Conservation (phyloP, 2,329 filamentous ascomycete species). For the Scytalidium sp. region DNA sequence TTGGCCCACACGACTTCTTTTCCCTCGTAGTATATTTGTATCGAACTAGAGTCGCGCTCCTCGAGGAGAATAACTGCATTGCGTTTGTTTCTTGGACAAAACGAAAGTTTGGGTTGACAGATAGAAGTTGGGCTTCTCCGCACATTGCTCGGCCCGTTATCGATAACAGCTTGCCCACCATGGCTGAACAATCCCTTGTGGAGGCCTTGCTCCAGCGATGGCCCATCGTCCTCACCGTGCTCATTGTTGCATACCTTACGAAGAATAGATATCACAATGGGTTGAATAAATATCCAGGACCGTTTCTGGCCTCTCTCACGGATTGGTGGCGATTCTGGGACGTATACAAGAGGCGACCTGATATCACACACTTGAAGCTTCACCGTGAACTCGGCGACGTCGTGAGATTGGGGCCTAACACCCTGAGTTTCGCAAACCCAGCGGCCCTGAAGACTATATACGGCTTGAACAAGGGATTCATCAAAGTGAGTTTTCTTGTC, state of each 20-base stretch:
- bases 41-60: too few relatives aligned
- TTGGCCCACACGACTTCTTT: too few relatives aligned
- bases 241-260: conserved; percentile 38
- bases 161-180: conserved; percentile 1
- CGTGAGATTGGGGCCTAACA: conserved; percentile 72
- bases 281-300: conserved; percentile 70
- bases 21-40: too few relatives aligned
- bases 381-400: conserved; percentile 72
- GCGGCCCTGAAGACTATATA: conserved; percentile 74
- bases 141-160: too few relatives aligned
- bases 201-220: conserved; percentile 33
- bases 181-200: conserved; percentile 17
- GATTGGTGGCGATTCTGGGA: conserved; percentile 75
- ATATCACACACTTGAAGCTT: conserved; percentile 64
- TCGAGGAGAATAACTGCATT: too few relatives aligned
- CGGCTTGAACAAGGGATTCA: conserved; percentile 76
- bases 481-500: conserved; percentile 54
- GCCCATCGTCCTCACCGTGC: conserved; percentile 32
- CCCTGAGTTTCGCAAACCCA: conserved; percentile 70
- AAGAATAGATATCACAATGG: conserved; percentile 52
- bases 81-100: too few relatives aligned
- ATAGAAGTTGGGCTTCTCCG: too few relatives aligned
- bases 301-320: conserved; percentile 63
- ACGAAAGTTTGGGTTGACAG: too few relatives aligned
- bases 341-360: conserved; percentile 60